phyloP scores from a whole-genome alignment of 345 rosid genomes.

The Garcia nutans region DNA sequence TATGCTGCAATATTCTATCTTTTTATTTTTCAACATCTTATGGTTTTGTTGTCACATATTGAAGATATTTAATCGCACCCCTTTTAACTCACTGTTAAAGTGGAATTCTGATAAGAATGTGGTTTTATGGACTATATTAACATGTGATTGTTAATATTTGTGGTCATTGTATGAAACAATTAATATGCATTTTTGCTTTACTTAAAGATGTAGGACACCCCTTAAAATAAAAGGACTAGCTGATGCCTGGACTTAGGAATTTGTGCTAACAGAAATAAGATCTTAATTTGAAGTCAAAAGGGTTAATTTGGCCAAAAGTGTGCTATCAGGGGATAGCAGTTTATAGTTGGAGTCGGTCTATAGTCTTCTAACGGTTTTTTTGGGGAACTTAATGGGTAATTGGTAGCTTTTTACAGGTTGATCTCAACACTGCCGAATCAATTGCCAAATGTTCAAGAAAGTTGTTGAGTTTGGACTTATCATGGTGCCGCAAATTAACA shows the following conservation, averaged over 20 bases:
- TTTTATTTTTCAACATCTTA: neutral
- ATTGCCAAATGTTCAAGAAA: slow-evolving; percentile 17
- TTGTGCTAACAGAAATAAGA: neutral
- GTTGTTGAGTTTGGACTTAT: slow-evolving; percentile 18
- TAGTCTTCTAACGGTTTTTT: neutral
- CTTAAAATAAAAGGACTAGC: neutral
- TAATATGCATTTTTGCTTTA: neutral
- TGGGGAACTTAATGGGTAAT: neutral
- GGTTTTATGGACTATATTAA: too few species aligned
- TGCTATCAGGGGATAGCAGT: neutral
- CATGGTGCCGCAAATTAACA: slow-evolving; percentile 27
- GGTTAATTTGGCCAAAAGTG: neutral
- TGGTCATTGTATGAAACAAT: too few species aligned
- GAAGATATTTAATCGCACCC: neutral
- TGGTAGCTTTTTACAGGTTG: slow-evolving; percentile 14
- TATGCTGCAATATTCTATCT: neutral
- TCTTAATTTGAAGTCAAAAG: neutral
- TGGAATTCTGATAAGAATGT: neutral
- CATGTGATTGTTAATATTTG: too few species aligned
- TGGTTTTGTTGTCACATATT: neutral
- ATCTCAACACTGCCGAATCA: slow-evolving; percentile 16
- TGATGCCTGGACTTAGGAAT: neutral
- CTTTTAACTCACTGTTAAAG: neutral
- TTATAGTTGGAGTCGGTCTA: neutral
- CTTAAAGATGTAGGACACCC: neutral